phyloP scores from a whole-genome alignment of 805 yeast species.

The Nakazawaea ernobii region DNA sequence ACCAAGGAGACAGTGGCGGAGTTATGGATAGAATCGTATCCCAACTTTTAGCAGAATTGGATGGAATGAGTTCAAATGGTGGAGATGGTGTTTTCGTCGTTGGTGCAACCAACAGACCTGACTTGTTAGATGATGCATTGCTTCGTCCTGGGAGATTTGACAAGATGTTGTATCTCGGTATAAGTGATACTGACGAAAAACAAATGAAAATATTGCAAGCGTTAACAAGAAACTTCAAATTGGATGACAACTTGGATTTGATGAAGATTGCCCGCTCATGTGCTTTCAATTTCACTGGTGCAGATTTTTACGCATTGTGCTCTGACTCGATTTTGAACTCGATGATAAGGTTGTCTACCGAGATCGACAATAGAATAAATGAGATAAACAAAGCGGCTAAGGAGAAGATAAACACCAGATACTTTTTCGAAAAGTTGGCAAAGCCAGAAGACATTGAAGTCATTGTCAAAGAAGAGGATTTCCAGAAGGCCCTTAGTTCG shows the following conservation, averaged over 20 bases:
- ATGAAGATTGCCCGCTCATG: slow-evolving; percentile 57
- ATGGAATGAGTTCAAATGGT: slow-evolving; percentile 84
- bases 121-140: slow-evolving; percentile 87
- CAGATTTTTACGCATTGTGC: slow-evolving; percentile 94
- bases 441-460: slow-evolving; percentile 62
- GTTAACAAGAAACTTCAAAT: slow-evolving; percentile 72
- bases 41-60: slow-evolving; percentile 88
- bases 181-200: slow-evolving; percentile 84
- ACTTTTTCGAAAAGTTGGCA: slow-evolving; percentile 89
- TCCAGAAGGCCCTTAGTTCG: slow-evolving; percentile 65
- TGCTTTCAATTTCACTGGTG: slow-evolving; percentile 93
- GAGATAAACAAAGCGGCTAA: slow-evolving; percentile 35
- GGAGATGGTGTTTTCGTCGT: slow-evolving; percentile 94
- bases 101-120: slow-evolving; percentile 98
- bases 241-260: slow-evolving; percentile 58
- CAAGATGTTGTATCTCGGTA: slow-evolving; percentile 89
- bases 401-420: slow-evolving; percentile 53
- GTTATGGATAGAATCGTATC: slow-evolving; percentile 99
- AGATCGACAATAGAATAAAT: slow-evolving; percentile 62
- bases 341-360: slow-evolving; percentile 82
- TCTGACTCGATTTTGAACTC: slow-evolving; percentile 96
- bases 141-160: slow-evolving; percentile 94
- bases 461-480: slow-evolving; percentile 64
- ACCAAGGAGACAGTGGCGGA: slow-evolving; percentile 98
- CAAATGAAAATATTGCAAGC: slow-evolving; percentile 85